phyloP scores from a whole-genome alignment of 2,329 filamentous ascomycete species.

The Botrytis pseudocinerea region DNA sequence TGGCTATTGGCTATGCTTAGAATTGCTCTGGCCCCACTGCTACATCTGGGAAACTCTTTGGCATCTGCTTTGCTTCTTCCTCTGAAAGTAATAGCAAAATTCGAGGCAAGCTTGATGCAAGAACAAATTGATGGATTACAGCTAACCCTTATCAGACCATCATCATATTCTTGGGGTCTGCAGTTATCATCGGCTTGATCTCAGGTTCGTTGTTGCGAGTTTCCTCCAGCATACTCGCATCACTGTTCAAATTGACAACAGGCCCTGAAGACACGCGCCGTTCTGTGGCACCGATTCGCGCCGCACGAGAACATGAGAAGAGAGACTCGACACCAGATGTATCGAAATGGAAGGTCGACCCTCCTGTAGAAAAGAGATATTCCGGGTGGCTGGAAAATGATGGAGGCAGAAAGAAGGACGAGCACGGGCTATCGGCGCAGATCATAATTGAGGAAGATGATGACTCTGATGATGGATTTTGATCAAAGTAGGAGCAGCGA shows the following conservation, averaged over 20 bases:
- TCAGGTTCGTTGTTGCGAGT: constrained; percentile 61
- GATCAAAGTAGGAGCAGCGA: constrained; percentile 20
- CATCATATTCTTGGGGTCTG: constrained; percentile 60
- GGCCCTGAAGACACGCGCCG: constrained; percentile 28
- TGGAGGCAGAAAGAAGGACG: constrained; percentile 31
- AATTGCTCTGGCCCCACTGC: constrained; percentile 33
- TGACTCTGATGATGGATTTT: constrained; percentile 48
- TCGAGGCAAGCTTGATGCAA: constrained; percentile 35
- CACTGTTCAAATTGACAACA: constrained; percentile 49
- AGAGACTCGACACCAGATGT: constrained; percentile 26
- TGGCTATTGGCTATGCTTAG: constrained; percentile 28
- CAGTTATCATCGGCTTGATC: constrained; percentile 64
- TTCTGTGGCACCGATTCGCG: constrained; percentile 34
- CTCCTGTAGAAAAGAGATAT: constrained; percentile 32
- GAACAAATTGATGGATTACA: neutral
- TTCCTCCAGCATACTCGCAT: constrained; percentile 55
- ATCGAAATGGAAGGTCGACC: constrained; percentile 22
- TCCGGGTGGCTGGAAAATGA: constrained; percentile 38
- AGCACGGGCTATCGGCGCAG: constrained; percentile 57
- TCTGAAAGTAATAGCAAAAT: constrained; percentile 35
- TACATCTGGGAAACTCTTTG: constrained; percentile 34
- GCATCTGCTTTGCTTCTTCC: constrained; percentile 33
- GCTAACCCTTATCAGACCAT: constrained; percentile 42
- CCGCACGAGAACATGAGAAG: constrained; percentile 34
- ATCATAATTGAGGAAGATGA: constrained; percentile 75